Percentiles rank a stretch among this genome's conserved stretches.
These are phyloP conservation scores for Ceratobasidium papillatum DNA, from an alignment of 1,284 basidiomycete species.

Conservation along the genomic window DNA sequence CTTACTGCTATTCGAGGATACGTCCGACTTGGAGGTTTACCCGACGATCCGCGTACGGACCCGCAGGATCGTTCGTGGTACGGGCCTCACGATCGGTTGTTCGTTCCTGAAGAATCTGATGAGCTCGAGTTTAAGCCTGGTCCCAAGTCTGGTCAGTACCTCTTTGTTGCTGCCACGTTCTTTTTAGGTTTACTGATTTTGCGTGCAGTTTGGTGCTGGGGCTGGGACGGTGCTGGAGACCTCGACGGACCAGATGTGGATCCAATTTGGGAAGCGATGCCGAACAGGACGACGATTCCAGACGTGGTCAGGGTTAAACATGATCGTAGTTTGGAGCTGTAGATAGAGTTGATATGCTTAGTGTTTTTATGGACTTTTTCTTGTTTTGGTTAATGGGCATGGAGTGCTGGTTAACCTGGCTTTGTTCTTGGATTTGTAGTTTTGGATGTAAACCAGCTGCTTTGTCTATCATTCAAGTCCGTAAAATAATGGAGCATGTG, in stretches of 20 bases:
- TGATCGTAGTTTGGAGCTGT: conserved; percentile 59
- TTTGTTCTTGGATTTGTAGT: not conserved
- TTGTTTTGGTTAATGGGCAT: not conserved
- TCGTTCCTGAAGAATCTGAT: conserved; percentile 84
- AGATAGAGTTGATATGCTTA: not conserved
- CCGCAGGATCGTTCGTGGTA: conserved; percentile 96
- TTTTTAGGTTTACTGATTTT: conserved; percentile 20
- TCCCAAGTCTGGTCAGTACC: conserved; percentile 81
- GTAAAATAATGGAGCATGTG: no score
- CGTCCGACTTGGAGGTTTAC: conserved; percentile 86
- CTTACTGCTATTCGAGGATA: conserved; percentile 93
- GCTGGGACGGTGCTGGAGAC: conserved; percentile 97
- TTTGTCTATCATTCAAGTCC: not conserved
- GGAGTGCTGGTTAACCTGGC: not conserved
- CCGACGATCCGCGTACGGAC: conserved; percentile 92
- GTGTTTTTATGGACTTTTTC: not conserved
- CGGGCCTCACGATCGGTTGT: conserved; percentile 92
- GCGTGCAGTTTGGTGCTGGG: conserved; percentile 92
- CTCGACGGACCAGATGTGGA: conserved; percentile 94
- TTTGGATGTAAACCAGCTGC: conserved; percentile 8
- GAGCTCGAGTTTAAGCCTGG: conserved; percentile 79
- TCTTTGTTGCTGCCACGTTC: not conserved
- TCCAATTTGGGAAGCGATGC: conserved; percentile 91
- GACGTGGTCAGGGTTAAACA: conserved; percentile 80
- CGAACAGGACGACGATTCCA: conserved; percentile 67